A percentile compares a stretch with the other conserved stretches of the same genome.
Evolutionary conservation across 805 yeast genomes (phyloP).

Genomic region (Pichia heedii): DNA sequence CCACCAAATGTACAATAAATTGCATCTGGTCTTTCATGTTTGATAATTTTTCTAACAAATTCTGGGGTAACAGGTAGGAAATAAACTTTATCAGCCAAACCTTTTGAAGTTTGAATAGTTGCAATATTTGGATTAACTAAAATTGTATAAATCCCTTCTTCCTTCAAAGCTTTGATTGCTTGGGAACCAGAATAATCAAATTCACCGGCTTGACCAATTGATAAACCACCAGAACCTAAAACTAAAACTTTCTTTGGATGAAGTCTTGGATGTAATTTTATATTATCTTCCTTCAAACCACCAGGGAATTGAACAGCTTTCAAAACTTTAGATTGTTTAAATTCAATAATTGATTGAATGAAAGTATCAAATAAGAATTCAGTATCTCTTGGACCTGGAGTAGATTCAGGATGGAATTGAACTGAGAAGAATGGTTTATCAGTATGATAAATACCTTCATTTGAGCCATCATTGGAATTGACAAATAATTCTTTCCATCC

Average conservation of each 20-base stretch:
- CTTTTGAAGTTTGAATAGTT: conserved; percentile 95
- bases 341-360: conserved; percentile 67
- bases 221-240: conserved; percentile 95
- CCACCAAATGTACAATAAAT: conserved; percentile 98
- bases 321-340: conserved; percentile 43
- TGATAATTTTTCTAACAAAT: conserved; percentile 89
- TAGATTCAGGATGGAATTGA: conserved; percentile 98
- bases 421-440: conserved; percentile 90
- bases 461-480: conserved; percentile 93
- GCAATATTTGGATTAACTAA: conserved; percentile 97
- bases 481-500: conserved; percentile 95
- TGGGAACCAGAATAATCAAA: conserved; percentile 98
- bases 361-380: conserved; percentile 94
- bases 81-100: conserved; percentile 95
- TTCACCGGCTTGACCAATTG: conserved; percentile 99
- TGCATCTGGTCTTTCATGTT: conserved; percentile 94
- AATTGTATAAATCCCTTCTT: conserved; percentile 94
- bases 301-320: conserved; percentile 88
- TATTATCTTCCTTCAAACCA: conserved; percentile 66
- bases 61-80: conserved; percentile 97
- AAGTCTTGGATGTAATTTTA: conserved; percentile 66
- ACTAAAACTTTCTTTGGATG: conserved; percentile 86
- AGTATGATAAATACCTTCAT: conserved; percentile 94
- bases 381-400: conserved; percentile 99
- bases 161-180: conserved; percentile 96